Conservation (phyloP, 495 filamentous ascomycete species). For the Penicilliopsis zonata region DNA sequence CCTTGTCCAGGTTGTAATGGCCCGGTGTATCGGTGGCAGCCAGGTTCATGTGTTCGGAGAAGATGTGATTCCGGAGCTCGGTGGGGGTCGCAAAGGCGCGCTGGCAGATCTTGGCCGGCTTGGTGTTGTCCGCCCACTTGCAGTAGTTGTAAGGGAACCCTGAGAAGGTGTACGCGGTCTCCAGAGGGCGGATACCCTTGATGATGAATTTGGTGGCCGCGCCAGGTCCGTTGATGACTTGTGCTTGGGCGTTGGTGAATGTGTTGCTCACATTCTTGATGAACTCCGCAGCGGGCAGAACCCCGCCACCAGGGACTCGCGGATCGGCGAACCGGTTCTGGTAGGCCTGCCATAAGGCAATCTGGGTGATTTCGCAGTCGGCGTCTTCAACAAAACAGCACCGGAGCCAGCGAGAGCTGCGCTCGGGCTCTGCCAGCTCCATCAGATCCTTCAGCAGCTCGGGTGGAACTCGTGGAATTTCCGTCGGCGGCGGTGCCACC, state of each 20-base stretch:
- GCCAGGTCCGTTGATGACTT: conserved; percentile 52
- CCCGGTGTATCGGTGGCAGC: conserved; percentile 34
- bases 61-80: conserved; percentile 64
- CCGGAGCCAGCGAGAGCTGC: conserved; percentile 69
- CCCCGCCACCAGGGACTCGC: conserved; percentile 35
- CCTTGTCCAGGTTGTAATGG: conserved; percentile 33
- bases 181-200: conserved; percentile 74
- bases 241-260: conserved; percentile 65
- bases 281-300: conserved; percentile 85
- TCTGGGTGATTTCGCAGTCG: conserved; percentile 83
- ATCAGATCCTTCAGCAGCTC: conserved; percentile 70
- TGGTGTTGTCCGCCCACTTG: conserved; percentile 37
- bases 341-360: conserved; percentile 93
- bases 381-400: conserved; percentile 69
- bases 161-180: conserved; percentile 58
- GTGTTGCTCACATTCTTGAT: conserved; percentile 86
- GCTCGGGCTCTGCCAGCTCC: conserved; percentile 68
- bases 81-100: conserved; percentile 45
- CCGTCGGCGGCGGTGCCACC: conserved; percentile 34
- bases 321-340: conserved; percentile 62
- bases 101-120: conserved; percentile 40
- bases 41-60: conserved; percentile 55
- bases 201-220: conserved; percentile 78
- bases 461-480: conserved; percentile 63
- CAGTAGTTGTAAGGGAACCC: conserved; percentile 45